Percentiles rank a stretch among this genome's conserved stretches.
These are phyloP conservation scores for Solanum stenotomum DNA, from an alignment of 257 asterid genomes.

Conservation along the genomic window DNA sequence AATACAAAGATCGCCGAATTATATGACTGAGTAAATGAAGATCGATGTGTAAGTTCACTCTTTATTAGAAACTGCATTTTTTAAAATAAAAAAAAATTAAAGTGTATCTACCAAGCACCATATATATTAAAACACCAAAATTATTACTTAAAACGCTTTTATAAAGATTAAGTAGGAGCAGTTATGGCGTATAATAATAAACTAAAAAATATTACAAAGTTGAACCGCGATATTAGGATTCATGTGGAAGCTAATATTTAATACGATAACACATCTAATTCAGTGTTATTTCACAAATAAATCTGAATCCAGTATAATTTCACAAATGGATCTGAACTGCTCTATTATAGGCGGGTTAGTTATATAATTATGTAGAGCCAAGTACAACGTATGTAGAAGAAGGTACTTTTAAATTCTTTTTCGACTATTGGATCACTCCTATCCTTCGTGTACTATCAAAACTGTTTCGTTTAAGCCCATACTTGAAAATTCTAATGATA, in stretches of 20 bases:
- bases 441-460: too few relatives aligned
- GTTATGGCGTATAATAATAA: not conserved
- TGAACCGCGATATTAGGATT: not conserved
- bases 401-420: not conserved
- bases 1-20: conserved; percentile 1
- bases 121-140: not conserved
- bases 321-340: too few relatives aligned
- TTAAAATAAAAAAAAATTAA: not conserved
- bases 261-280: too few relatives aligned
- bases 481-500: too few relatives aligned
- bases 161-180: not conserved
- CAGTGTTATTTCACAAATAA: too few relatives aligned
- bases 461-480: not conserved
- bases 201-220: not conserved
- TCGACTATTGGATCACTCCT: too few relatives aligned
- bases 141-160: not conserved
- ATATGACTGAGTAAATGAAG: not conserved
- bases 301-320: too few relatives aligned
- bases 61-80: not conserved
- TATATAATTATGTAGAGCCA: not conserved
- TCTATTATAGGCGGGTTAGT: not conserved
- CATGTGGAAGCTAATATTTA: not conserved
- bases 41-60: not conserved
- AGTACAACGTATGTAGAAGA: not conserved
- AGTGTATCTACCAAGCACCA: not conserved